Conservation (phyloP, 1,284 basidiomycete genomes). For the Irpex sp. region DNA sequence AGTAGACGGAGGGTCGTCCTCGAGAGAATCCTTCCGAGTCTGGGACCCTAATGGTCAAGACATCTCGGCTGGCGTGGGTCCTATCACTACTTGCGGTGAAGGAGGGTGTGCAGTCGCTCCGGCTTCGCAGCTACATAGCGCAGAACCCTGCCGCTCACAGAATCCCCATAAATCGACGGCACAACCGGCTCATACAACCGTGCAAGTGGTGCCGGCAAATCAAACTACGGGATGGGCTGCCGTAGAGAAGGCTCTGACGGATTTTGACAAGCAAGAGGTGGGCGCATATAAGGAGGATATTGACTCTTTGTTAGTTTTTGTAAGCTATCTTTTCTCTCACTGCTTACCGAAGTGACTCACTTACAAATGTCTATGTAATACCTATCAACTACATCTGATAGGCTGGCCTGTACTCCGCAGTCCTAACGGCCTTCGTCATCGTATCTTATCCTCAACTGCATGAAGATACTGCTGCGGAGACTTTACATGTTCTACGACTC, state of each 20-base stretch:
- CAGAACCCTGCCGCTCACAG: too few relatives aligned
- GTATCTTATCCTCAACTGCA: slow-evolving; percentile 7
- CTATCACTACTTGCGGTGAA: too few relatives aligned
- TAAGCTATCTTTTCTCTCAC: background rate
- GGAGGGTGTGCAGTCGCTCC: too few relatives aligned
- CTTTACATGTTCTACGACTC: too few relatives aligned
- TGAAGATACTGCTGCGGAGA: background rate
- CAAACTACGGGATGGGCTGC: background rate
- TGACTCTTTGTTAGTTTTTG: background rate
- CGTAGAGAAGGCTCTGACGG: background rate
- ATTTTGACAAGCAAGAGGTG: background rate
- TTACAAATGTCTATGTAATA: background rate
- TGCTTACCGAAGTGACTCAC: background rate
- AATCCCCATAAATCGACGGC: too few relatives aligned
- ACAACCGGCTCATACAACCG: too few relatives aligned
- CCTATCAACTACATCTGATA: background rate
- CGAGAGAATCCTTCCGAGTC: too few relatives aligned
- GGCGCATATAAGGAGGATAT: background rate
- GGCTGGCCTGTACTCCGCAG: slow-evolving; percentile 15
- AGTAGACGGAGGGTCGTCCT: too few relatives aligned
- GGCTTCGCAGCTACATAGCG: too few relatives aligned
- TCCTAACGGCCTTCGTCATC: slow-evolving; percentile 13
- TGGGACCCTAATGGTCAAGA: too few relatives aligned
- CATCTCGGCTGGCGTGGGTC: too few relatives aligned
- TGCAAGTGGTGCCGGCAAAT: too few relatives aligned